phyloP scores from a whole-genome alignment of 2,329 filamentous ascomycete genomes.

The Hymenoscyphus scutula region DNA sequence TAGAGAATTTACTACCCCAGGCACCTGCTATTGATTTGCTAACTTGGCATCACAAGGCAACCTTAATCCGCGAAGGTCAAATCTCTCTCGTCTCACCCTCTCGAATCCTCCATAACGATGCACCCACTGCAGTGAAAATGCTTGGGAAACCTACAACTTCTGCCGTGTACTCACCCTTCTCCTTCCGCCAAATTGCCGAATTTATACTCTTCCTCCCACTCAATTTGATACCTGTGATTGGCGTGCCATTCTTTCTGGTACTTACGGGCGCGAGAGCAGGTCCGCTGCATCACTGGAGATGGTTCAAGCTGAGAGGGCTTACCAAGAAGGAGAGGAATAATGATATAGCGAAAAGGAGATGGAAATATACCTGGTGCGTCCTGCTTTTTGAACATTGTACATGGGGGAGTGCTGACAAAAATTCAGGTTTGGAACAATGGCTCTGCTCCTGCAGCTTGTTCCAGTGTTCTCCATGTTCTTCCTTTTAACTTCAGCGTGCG shows the following conservation, averaged over 20 bases:
- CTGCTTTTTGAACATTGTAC: background rate
- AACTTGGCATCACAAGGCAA: conserved; percentile 42
- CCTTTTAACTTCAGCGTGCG: conserved; percentile 79
- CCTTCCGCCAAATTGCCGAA: conserved; percentile 84
- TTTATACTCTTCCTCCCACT: conserved; percentile 76
- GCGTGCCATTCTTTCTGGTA: conserved; percentile 80
- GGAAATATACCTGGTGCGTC: conserved; percentile 78
- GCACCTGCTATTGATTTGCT: background rate
- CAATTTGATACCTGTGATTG: conserved; percentile 82
- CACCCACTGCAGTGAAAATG: conserved; percentile 70
- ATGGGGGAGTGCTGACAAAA: conserved; percentile 14
- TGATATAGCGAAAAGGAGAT: conserved; percentile 64
- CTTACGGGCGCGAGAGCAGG: conserved; percentile 85
- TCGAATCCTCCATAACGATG: conserved; percentile 64
- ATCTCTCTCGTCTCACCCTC: conserved; percentile 66
- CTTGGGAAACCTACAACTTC: conserved; percentile 77
- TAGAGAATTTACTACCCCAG: background rate
- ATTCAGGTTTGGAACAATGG: conserved; percentile 73
- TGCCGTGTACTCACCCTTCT: conserved; percentile 85
- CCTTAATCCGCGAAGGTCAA: conserved; percentile 72
- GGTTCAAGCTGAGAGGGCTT: conserved; percentile 77
- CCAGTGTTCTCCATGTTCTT: conserved; percentile 94
- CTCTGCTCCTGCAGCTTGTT: conserved; percentile 81
- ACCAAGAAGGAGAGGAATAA: conserved; percentile 70
- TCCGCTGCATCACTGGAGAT: conserved; percentile 86